These are phyloP conservation scores for Suillus subluteus DNA, from an alignment of 768 basidiomycete genomes.

Conservation along the genomic window DNA sequence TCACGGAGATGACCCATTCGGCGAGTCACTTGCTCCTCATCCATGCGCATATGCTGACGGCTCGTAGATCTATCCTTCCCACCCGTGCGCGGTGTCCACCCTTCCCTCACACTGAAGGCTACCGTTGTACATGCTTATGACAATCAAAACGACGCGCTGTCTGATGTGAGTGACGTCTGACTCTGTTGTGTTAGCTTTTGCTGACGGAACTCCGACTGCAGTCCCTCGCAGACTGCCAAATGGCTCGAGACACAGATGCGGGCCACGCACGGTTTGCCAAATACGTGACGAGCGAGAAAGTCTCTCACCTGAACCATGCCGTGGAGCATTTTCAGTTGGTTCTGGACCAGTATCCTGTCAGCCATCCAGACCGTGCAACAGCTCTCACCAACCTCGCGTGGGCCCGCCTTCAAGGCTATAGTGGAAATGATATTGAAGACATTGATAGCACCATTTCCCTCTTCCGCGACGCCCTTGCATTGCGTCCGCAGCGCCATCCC, in stretches of 20 bases:
- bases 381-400: conserved; percentile 6
- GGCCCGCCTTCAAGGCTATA: conserved; percentile 1
- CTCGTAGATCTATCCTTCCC: not conserved
- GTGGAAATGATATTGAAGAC: not conserved
- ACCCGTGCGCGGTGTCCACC: not conserved
- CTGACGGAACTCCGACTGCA: not conserved
- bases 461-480: conserved; percentile 10
- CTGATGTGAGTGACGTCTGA: not conserved
- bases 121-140: not conserved
- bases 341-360: not conserved
- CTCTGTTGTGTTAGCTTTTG: not conserved
- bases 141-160: not conserved
- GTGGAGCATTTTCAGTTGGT: not conserved
- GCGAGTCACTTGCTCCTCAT: not conserved
- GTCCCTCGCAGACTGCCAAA: not conserved
- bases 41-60: not conserved
- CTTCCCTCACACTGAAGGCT: not conserved
- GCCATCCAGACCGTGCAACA: not conserved
- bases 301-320: not conserved
- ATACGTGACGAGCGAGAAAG: not conserved
- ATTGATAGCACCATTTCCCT: not conserved
- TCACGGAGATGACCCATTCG: not conserved
- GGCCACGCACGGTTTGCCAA: not conserved
- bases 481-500: conserved; percentile 13
- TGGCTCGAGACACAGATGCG: not conserved